These are phyloP conservation scores for Globisporangium viniferum DNA, from an alignment of 352 stramenopile genomes.

Conservation along the genomic window DNA sequence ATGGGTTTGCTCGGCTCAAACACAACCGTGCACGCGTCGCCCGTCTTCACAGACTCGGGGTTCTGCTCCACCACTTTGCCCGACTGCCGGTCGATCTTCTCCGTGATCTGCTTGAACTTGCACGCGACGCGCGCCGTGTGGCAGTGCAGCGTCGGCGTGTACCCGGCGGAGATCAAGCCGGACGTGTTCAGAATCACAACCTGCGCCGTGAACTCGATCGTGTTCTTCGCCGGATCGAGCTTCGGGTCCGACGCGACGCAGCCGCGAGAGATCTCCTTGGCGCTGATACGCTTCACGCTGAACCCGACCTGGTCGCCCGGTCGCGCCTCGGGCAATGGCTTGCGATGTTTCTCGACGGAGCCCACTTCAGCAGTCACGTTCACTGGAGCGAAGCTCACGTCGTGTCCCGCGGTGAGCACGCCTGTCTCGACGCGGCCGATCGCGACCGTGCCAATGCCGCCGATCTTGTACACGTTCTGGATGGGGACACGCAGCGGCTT, in stretches of 20 bases:
- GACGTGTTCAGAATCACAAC: slow-evolving; percentile 97
- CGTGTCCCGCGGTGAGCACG: slow-evolving; percentile 93
- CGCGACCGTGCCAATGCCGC: slow-evolving; percentile 95
- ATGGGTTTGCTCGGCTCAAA: slow-evolving; percentile 93
- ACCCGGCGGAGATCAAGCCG: slow-evolving; percentile 91
- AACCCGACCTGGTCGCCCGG: slow-evolving; percentile 97
- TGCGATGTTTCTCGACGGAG: slow-evolving; percentile 97
- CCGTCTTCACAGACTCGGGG: slow-evolving; percentile 93
- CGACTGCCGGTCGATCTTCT: slow-evolving; percentile 96
- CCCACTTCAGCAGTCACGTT: slow-evolving; percentile 87
- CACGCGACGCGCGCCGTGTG: slow-evolving; percentile 97
- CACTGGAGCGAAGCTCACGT: slow-evolving; percentile 90
- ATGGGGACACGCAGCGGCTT: slow-evolving; percentile 96
- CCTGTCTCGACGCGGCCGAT: slow-evolving; percentile 97
- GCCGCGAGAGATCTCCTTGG: slow-evolving; percentile 94
- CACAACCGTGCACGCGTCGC: slow-evolving; percentile 95
- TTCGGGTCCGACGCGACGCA: slow-evolving; percentile 93
- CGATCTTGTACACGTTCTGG: slow-evolving; percentile 98
- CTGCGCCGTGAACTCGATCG: slow-evolving; percentile 92
- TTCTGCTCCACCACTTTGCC: slow-evolving; percentile 94
- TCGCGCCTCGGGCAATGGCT: slow-evolving; percentile 87
- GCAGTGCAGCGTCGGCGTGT: slow-evolving; percentile 96
- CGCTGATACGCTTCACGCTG: slow-evolving; percentile 95
- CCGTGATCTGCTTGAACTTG: slow-evolving; percentile 92
- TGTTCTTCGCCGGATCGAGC: slow-evolving; percentile 86